Conservation (phyloP, 371 early-diverging fungal species). For the Nematocida ironsii region DNA sequence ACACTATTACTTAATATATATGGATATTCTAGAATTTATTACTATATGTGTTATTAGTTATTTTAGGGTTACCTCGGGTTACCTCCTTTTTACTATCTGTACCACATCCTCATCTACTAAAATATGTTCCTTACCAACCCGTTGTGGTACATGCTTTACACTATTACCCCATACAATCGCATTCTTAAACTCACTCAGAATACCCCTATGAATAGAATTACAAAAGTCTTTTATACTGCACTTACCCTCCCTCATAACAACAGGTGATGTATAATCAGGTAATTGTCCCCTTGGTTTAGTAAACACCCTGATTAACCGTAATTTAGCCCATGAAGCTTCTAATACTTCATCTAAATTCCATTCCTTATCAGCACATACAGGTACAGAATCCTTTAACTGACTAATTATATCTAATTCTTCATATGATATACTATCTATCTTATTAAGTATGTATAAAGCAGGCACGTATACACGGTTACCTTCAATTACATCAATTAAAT, state of each 20-base stretch:
- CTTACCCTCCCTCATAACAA: conserved; percentile 77
- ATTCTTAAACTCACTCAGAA: conserved; percentile 88
- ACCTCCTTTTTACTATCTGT: conserved; percentile 80
- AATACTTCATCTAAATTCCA: conserved; percentile 98
- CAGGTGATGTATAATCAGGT: conserved; percentile 92
- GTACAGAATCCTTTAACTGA: conserved; percentile 93
- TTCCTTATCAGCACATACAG: conserved; percentile 88
- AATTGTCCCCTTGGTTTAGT: conserved; percentile 93
- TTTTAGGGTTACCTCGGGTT: no score
- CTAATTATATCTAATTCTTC: conserved; percentile 91
- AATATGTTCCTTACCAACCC: conserved; percentile 91
- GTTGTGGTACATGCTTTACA: conserved; percentile 94
- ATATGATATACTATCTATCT: conserved; percentile 91
- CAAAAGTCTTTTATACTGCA: conserved; percentile 88
- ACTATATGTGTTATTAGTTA: no score
- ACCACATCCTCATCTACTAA: conserved; percentile 95
- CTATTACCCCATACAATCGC: conserved; percentile 96
- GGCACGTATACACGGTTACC: conserved; percentile 89
- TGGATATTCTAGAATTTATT: no score
- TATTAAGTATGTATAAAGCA: conserved; percentile 93
- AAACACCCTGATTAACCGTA: conserved; percentile 74
- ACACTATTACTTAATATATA: no score
- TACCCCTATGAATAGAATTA: conserved; percentile 89
- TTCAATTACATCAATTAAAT: conserved; percentile 93
- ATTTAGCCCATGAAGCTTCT: conserved; percentile 72